These are phyloP conservation scores for Fusarium piperis DNA, from an alignment of 2,329 filamentous ascomycete species.

Conservation along the genomic window DNA sequence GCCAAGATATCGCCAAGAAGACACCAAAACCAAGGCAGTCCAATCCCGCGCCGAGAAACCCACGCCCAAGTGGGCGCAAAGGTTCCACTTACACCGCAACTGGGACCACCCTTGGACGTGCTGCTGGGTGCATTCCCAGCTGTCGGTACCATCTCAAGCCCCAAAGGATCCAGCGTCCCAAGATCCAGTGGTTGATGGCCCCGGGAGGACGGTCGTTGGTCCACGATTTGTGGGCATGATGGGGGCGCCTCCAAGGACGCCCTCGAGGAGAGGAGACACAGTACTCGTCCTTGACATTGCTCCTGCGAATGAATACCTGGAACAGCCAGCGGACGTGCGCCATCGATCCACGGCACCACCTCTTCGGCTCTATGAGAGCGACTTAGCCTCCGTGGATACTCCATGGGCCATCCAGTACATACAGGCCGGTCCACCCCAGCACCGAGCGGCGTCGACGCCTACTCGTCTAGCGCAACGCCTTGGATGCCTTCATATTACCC, in stretches of 20 bases:
- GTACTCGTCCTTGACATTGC: background rate
- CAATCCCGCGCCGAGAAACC: conserved; percentile 8
- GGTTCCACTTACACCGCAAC: conserved; percentile 32
- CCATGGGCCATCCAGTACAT: conserved; percentile 18
- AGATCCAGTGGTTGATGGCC: conserved; percentile 26
- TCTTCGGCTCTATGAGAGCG: conserved; percentile 23
- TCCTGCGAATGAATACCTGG: background rate
- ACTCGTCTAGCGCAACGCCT: conserved; percentile 41
- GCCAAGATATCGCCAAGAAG: conserved; percentile 4
- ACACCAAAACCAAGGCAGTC: conserved; percentile 1
- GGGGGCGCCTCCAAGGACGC: background rate
- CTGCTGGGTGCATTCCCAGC: conserved; percentile 37
- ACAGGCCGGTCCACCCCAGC: conserved; percentile 37
- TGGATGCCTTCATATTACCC: conserved; percentile 45
- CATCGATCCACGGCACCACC: conserved; percentile 17
- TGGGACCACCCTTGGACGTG: conserved; percentile 31
- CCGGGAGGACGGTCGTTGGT: conserved; percentile 27
- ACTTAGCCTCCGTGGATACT: conserved; percentile 20
- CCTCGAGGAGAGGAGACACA: background rate
- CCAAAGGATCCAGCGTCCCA: conserved; percentile 4
- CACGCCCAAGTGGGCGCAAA: conserved; percentile 3
- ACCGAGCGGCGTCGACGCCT: conserved; percentile 43
- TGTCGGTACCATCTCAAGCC: conserved; percentile 37
- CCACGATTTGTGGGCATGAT: background rate
- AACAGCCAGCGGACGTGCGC: background rate